Evolutionary conservation across 139 green algal species (phyloP).

Genomic region (Nannochloris sp.): DNA sequence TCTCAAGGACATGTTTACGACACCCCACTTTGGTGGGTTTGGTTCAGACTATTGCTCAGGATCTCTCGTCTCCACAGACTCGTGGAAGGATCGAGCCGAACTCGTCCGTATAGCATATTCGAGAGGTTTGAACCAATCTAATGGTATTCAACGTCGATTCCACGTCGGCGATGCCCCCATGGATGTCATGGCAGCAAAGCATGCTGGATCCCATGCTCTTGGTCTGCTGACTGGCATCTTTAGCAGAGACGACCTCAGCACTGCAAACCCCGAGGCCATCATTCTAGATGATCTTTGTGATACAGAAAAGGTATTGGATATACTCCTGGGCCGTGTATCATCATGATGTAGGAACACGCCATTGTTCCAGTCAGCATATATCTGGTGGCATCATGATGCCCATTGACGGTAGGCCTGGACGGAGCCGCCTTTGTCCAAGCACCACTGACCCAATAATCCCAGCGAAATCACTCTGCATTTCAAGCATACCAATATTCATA

Average conservation of each 20-base stretch:
- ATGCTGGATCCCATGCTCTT: conserved; percentile 45
- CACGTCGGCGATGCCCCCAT: conserved; percentile 75
- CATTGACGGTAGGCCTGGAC: neutral
- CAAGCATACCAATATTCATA: too few species aligned
- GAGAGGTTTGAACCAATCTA: neutral
- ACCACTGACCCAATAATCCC: too few species aligned
- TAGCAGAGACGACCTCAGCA: conserved; percentile 33
- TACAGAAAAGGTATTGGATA: conserved; percentile 6
- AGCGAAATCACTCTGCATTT: too few species aligned
- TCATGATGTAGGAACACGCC: too few species aligned
- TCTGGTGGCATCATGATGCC: neutral
- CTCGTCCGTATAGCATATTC: conserved; percentile 67
- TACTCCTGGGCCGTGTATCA: too few species aligned
- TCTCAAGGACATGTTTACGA: conserved; percentile 61
- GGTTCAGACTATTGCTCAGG: conserved; percentile 54
- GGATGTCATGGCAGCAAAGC: conserved; percentile 68
- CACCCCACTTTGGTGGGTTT: conserved; percentile 80
- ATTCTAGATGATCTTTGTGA: conserved; percentile 25
- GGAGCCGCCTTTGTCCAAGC: neutral
- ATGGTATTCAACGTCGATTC: conserved; percentile 22
- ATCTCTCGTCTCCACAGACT: conserved; percentile 41
- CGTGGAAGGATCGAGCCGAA: conserved; percentile 70
- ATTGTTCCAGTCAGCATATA: too few species aligned
- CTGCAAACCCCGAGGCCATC: conserved; percentile 10
- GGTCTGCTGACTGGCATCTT: conserved; percentile 74